Percentiles rank a stretch among this genome's conserved stretches.
These are phyloP conservation scores for Oryza nivara DNA, from an alignment of 176 grass and related monocot species.

Conservation along the genomic window DNA sequence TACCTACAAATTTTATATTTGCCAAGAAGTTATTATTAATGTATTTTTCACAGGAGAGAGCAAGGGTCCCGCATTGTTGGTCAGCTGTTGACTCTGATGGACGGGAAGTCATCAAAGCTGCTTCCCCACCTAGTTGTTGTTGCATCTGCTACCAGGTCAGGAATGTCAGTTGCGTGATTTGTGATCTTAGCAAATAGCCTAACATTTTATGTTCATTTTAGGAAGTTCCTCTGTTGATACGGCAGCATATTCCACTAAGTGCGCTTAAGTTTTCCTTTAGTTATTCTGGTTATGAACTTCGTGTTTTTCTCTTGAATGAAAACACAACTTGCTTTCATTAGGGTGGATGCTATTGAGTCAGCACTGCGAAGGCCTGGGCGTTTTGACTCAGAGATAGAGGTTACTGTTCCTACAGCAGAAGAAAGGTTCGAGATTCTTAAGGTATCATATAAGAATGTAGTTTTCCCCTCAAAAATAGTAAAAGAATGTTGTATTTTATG, in stretches of 20 bases:
- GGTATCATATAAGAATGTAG: conserved; percentile 39
- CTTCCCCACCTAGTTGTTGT: conserved; percentile 39
- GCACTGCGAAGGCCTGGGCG: conserved; percentile 84
- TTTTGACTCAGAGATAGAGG: conserved; percentile 90
- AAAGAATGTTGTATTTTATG: neutral
- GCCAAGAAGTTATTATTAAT: neutral
- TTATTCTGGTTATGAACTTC: neutral
- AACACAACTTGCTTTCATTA: conserved; percentile 17
- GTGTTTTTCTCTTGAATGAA: neutral
- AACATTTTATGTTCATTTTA: neutral
- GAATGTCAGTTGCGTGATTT: neutral
- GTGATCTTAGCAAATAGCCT: neutral
- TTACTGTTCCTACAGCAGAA: conserved; percentile 74
- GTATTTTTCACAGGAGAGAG: conserved; percentile 61
- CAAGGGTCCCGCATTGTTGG: conserved; percentile 80
- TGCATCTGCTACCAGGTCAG: conserved; percentile 92
- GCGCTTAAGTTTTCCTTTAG: neutral
- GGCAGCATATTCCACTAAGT: neutral
- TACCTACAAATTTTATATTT: neutral
- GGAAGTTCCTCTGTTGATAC: neutral
- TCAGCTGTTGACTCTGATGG: conserved; percentile 65
- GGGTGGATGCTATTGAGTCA: conserved; percentile 88
- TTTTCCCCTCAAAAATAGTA: neutral
- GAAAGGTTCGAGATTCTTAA: conserved; percentile 85
- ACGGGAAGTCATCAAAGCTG: neutral